Conservation (phyloP, 306 rosid species). For the Malus sylvestris region DNA sequence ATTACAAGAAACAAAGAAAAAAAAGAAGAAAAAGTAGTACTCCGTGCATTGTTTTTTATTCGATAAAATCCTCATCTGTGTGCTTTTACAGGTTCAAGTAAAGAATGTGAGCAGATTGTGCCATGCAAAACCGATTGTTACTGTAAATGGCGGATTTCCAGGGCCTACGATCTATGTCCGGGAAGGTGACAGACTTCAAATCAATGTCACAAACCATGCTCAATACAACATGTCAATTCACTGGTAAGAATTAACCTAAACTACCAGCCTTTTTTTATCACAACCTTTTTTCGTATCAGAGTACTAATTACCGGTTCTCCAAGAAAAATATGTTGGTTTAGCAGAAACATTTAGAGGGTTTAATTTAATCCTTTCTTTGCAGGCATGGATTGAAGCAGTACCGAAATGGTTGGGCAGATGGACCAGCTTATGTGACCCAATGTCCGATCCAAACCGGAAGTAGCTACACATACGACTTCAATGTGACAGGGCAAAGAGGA, state of each 20-base stretch:
- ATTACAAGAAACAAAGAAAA: too few relatives aligned
- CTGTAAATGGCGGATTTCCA: constrained; percentile 68
- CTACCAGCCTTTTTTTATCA: background rate
- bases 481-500: constrained; percentile 79
- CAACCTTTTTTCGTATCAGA: too few relatives aligned
- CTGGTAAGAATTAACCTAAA: constrained; percentile 32
- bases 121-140: constrained; percentile 76
- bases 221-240: constrained; percentile 74
- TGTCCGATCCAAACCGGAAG: constrained; percentile 62
- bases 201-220: constrained; percentile 79
- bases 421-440: constrained; percentile 73
- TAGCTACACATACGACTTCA: constrained; percentile 69
- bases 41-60: background rate
- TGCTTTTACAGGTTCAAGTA: constrained; percentile 56
- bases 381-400: constrained; percentile 79
- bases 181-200: constrained; percentile 66
- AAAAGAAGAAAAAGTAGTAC: background rate
- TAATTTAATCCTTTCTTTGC: too few relatives aligned
- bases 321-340: too few relatives aligned
- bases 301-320: too few relatives aligned
- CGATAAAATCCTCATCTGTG: background rate
- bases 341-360: too few relatives aligned
- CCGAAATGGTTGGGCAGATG: constrained; percentile 80
- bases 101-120: constrained; percentile 75
- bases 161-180: constrained; percentile 66